A percentile compares a stretch with the other conserved stretches of the same genome.
Conservation (phyloP, 2,329 filamentous ascomycete genomes). For the Zymoseptoria tritici region DNA sequence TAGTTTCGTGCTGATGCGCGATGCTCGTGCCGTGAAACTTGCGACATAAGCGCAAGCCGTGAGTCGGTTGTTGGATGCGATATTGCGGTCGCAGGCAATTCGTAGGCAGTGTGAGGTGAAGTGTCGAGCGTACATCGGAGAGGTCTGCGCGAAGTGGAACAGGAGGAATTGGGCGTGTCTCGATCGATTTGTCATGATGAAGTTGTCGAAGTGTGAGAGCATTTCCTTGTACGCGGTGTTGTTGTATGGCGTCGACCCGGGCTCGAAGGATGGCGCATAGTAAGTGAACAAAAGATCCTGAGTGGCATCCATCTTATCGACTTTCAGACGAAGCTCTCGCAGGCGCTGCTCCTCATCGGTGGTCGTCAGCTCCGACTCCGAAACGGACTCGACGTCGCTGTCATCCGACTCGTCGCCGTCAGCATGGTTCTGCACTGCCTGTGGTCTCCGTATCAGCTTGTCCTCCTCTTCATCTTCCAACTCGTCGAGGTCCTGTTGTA, state of each 20-base stretch:
- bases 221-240: constrained; percentile 70
- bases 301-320: constrained; percentile 85
- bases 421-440: constrained; percentile 44
- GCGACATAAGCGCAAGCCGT: constrained; percentile 86
- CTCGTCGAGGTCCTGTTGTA: constrained; percentile 88
- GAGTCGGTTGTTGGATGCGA: constrained; percentile 66
- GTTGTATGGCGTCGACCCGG: constrained; percentile 57
- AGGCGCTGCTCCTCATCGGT: constrained; percentile 55
- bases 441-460: constrained; percentile 54
- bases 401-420: constrained; percentile 45
- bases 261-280: constrained; percentile 65
- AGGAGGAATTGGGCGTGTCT: constrained; percentile 92
- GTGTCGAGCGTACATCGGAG: constrained; percentile 67
- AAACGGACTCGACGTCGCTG: constrained; percentile 63
- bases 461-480: constrained; percentile 81
- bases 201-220: constrained; percentile 75
- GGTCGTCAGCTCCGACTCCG: constrained; percentile 52
- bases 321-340: constrained; percentile 67
- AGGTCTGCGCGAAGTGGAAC: constrained; percentile 87
- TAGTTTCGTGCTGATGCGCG: constrained; percentile 65
- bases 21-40: constrained; percentile 86
- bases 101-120: constrained; percentile 75
- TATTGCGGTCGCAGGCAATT: constrained; percentile 72
- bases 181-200: constrained; percentile 83
- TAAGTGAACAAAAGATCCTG: constrained; percentile 81